Conservation (phyloP, 345 rosid species). For the Limnanthes douglasii region DNA sequence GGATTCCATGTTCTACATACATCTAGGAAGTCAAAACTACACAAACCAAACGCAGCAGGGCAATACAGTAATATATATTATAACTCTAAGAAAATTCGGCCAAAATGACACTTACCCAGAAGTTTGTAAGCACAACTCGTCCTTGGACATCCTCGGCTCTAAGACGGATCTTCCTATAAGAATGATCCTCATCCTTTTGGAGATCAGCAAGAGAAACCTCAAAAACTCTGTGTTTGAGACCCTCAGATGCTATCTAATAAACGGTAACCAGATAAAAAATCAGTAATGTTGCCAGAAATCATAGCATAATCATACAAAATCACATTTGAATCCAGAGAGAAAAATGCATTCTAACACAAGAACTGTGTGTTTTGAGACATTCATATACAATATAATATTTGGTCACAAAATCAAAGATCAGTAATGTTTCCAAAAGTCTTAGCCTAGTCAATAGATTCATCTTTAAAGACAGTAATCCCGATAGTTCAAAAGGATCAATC, state of each 20-base stretch:
- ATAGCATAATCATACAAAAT: neutral
- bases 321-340: neutral
- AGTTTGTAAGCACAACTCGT: slow-evolving; percentile 73
- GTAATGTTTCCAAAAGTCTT: neutral
- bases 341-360: neutral
- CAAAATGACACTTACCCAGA: no score
- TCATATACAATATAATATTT: neutral
- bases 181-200: slow-evolving; percentile 63
- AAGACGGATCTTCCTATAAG: slow-evolving; percentile 78
- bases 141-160: slow-evolving; percentile 96
- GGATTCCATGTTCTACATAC: no score
- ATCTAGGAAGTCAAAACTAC: no score
- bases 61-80: no score
- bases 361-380: neutral
- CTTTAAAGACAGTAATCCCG: no score
- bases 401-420: neutral
- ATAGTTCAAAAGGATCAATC: no score
- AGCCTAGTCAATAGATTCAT: no score
- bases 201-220: slow-evolving; percentile 89
- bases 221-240: slow-evolving; percentile 77
- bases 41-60: no score
- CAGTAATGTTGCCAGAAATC: neutral
- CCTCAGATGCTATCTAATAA: slow-evolving; percentile 87
- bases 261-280: neutral
- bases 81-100: no score